Base-by-base conservation (phyloP, 768 basidiomycete genomes). In the Crepidotus variabilis region DNA sequence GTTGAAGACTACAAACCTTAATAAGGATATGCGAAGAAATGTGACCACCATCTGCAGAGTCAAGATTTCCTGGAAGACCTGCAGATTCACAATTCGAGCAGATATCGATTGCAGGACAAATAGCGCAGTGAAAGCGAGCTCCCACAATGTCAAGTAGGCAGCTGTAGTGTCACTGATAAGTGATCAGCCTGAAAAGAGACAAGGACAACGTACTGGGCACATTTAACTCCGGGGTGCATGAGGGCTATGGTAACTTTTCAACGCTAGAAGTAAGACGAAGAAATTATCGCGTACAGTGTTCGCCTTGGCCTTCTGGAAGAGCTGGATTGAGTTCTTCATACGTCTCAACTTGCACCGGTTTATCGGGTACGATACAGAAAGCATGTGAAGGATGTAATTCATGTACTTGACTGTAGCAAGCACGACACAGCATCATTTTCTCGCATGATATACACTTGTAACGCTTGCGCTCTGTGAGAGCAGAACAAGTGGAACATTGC, bases 111-210 rank as follows among this genome's bases (percentile, higher is more conserved):
- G 85, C 82, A 39, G 88, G 83, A 67, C 95, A 98, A 20, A 92
- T 85, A 9, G 91, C 90, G 64, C 95, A 98, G 64, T 94, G 95
- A 71, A 94, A 97, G 3, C 92, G 82, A 14, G 94, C 92, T 16
- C 95, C 95, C 22, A 95, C 81, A 60, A 98, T 95, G 61, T 94
- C 92, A 61, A 87, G 85, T 57, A 90, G 73, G 67, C 94, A 98
- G 63, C 94, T 94, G 63, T 18, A 50, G 48, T 47, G 33, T 23
- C 21, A 7, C 32, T 53, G 34, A 45, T 8, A 53, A 57, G 35
- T 56, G 51, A 24, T 46, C 22, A 51, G 11, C 48, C 13, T 43
- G 22, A 46, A 46, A 11, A 47, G 9, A 24, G 34, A 24, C 14
- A 8, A 5, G 1, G 58, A 8, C 57, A 13, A 78, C 91, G 65